These are phyloP conservation scores for Talaromyces sp. DNA, from an alignment of 2,329 filamentous ascomycete species.

Conservation along the genomic window DNA sequence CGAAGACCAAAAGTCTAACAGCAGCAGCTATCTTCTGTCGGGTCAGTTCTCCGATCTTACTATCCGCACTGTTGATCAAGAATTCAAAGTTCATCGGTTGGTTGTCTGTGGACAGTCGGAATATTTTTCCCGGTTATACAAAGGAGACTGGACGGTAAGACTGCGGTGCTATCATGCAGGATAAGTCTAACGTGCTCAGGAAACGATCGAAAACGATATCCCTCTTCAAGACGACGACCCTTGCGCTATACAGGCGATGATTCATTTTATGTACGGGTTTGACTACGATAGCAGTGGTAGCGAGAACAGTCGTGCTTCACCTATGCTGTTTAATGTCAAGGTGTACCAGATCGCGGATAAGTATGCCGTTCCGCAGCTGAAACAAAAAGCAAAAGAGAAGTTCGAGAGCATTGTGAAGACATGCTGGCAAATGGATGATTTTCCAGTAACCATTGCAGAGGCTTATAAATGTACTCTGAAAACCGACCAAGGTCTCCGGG, in stretches of 20 bases:
- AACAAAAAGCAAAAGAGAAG: conserved; percentile 19
- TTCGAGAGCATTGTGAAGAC: conserved; percentile 16
- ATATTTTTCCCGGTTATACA: conserved; percentile 3
- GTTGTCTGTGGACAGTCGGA: conserved; percentile 3
- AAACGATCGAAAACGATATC: conserved; percentile 12
- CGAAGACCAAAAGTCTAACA: background rate
- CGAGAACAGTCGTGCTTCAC: conserved; percentile 15
- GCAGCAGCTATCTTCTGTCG: background rate
- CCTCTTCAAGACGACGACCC: conserved; percentile 14
- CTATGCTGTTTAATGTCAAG: conserved; percentile 22
- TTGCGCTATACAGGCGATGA: conserved; percentile 21
- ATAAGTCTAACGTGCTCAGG: conserved; percentile 9
- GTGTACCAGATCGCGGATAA: conserved; percentile 25
- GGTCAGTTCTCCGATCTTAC: background rate
- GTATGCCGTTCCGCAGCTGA: conserved; percentile 21
- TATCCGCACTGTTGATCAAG: background rate
- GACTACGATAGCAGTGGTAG: conserved; percentile 20
- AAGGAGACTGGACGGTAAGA: conserved; percentile 1
- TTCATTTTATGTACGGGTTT: conserved; percentile 24
- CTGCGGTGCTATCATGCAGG: background rate
- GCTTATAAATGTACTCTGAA: background rate
- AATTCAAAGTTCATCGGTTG: conserved; percentile 10
- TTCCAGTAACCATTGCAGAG: background rate
- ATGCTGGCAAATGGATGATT: conserved; percentile 17
- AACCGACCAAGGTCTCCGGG: background rate